phyloP scores from a whole-genome alignment of 352 stramenopile genomes.

The Globisporangium recalcitrans region DNA sequence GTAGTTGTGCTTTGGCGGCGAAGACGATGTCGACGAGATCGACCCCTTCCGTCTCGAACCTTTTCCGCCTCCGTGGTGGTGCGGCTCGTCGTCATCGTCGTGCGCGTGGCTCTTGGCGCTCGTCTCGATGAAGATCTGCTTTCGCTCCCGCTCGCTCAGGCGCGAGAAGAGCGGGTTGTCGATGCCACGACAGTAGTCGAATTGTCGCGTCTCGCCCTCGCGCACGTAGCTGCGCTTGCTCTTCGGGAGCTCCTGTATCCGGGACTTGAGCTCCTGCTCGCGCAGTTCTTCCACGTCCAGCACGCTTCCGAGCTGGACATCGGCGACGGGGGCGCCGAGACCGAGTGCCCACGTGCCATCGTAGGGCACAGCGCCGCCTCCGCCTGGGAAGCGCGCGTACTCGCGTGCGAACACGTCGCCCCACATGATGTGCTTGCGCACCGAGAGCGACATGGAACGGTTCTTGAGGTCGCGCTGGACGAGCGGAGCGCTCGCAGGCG shows the following conservation, averaged over 20 bases:
- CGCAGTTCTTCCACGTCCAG: conserved; percentile 55
- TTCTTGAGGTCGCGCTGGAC: conserved; percentile 30
- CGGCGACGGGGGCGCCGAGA: conserved; percentile 49
- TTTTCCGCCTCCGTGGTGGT: background rate
- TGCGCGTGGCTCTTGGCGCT: conserved; percentile 13
- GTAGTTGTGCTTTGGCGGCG: conserved; percentile 14
- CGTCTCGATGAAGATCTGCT: conserved; percentile 51
- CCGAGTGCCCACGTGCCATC: conserved; percentile 80
- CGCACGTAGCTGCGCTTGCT: conserved; percentile 46
- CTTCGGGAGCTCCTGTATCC: conserved; percentile 61
- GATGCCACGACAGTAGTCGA: conserved; percentile 68
- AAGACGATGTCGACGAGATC: conserved; percentile 13
- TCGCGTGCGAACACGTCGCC: conserved; percentile 62
- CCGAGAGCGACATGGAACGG: conserved; percentile 56
- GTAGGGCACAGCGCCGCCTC: conserved; percentile 68
- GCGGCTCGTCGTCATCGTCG: conserved; percentile 19
- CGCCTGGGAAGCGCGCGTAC: conserved; percentile 76
- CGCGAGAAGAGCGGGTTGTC: conserved; percentile 77
- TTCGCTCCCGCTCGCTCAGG: conserved; percentile 63
- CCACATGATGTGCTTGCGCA: conserved; percentile 74
- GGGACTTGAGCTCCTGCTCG: conserved; percentile 42
- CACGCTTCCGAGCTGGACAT: conserved; percentile 69
- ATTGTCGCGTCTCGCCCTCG: conserved; percentile 71
- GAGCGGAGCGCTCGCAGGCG: conserved; percentile 27
- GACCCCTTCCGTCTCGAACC: conserved; percentile 13